These are phyloP conservation scores for Marasmius fiardii DNA, from an alignment of 1,284 basidiomycete genomes.

Conservation along the genomic window DNA sequence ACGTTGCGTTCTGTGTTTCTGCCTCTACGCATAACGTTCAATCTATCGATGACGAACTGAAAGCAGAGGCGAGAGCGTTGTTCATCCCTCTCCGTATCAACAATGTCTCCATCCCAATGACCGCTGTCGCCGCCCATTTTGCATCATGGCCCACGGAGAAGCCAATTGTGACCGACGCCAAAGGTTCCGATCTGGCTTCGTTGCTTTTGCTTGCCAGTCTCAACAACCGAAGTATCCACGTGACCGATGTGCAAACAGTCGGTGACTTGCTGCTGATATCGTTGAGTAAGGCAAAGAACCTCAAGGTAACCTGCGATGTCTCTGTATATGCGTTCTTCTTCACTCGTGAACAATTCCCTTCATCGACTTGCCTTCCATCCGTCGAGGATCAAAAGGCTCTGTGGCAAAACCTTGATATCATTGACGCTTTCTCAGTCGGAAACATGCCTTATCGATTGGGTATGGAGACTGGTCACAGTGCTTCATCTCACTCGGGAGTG, in stretches of 20 bases:
- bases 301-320: slow-evolving; percentile 97
- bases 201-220: slow-evolving; percentile 91
- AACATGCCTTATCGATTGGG: slow-evolving; percentile 80
- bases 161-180: slow-evolving; percentile 92
- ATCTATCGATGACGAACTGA: slow-evolving; percentile 69
- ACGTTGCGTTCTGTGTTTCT: slow-evolving; percentile 81
- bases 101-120: slow-evolving; percentile 45
- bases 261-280: slow-evolving; percentile 93
- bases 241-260: slow-evolving; percentile 87
- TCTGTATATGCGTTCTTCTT: slow-evolving; percentile 94
- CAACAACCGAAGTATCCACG: slow-evolving; percentile 87
- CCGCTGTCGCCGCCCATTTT: slow-evolving; percentile 82
- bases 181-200: slow-evolving; percentile 90
- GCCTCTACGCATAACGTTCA: slow-evolving; percentile 72
- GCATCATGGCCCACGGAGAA: slow-evolving; percentile 90
- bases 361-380: slow-evolving; percentile 69
- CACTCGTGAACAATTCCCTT: slow-evolving; percentile 71
- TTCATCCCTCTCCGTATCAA: slow-evolving; percentile 79
- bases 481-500: slow-evolving; percentile 77
- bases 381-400: slow-evolving; percentile 79
- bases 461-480: slow-evolving; percentile 60
- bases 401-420: slow-evolving; percentile 83
- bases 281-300: slow-evolving; percentile 90
- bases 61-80: slow-evolving; percentile 77
- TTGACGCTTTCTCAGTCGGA: slow-evolving; percentile 94